These are phyloP conservation scores for Yamadazyma blattariae DNA, from an alignment of 1,139 yeast species.

Conservation along the genomic window DNA sequence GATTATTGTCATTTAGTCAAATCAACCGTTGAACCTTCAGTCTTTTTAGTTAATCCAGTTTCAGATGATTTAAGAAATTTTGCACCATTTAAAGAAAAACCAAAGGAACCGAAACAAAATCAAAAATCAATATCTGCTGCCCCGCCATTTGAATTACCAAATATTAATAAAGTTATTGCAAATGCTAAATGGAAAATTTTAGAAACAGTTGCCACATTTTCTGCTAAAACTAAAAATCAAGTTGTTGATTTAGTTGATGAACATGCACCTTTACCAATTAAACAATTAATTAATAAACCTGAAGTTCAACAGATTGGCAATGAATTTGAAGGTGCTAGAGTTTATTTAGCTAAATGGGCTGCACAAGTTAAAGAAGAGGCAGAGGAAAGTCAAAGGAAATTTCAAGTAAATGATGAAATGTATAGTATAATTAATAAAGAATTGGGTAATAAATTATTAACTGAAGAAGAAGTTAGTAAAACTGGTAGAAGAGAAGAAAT, in stretches of 20 bases:
- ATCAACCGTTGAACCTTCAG: slow-evolving; percentile 69
- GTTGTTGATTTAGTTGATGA: slow-evolving; percentile 60
- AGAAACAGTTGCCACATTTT: slow-evolving; percentile 80
- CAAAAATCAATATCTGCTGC: slow-evolving; percentile 4
- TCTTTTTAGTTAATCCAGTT: slow-evolving; percentile 77
- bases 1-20: slow-evolving; percentile 59
- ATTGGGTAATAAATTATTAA: slow-evolving; percentile 61
- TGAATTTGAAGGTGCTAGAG: slow-evolving; percentile 89
- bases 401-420: slow-evolving; percentile 60
- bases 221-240: slow-evolving; percentile 64
- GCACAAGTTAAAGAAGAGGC: slow-evolving; percentile 92
- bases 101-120: slow-evolving; percentile 15
- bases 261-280: slow-evolving; percentile 63
- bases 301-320: slow-evolving; percentile 80
- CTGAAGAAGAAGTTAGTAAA: slow-evolving; percentile 56
- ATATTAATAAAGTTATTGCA: slow-evolving; percentile 50
- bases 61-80: slow-evolving; percentile 75
- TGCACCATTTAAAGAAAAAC: slow-evolving; percentile 51
- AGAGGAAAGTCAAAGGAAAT: slow-evolving; percentile 61
- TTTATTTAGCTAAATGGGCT: slow-evolving; percentile 96
- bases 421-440: slow-evolving; percentile 62
- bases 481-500: slow-evolving; percentile 68
- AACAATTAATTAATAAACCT: slow-evolving; percentile 65
- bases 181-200: slow-evolving; percentile 83
- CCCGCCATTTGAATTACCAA: slow-evolving; percentile 31